Evolutionary conservation across 2,329 filamentous ascomycete genomes (phyloP).

Genomic region (Orbilia javanica): DNA sequence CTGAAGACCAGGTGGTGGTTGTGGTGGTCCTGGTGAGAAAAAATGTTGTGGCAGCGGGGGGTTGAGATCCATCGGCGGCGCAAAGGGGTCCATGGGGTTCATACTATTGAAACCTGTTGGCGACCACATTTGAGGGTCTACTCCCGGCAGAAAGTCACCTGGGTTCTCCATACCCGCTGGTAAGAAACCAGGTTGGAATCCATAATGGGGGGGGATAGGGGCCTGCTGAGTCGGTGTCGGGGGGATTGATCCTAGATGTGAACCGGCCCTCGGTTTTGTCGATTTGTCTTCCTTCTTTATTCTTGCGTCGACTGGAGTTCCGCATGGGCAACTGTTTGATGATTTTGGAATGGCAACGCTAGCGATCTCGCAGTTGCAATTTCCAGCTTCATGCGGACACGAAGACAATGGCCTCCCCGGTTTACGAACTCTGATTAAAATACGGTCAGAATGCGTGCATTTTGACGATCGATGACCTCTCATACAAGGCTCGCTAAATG

Average conservation of each 20-base stretch:
- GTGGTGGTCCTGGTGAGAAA: conserved; percentile 19
- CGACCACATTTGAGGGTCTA: conserved; percentile 38
- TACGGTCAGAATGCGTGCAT: conserved; percentile 68
- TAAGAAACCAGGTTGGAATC: conserved; percentile 26
- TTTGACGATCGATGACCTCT: conserved; percentile 69
- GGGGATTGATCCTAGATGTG: conserved; percentile 24
- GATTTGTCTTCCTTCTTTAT: conserved; percentile 44
- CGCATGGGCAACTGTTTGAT: conserved; percentile 34
- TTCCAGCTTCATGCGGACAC: conserved; percentile 65
- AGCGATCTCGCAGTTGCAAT: conserved; percentile 61
- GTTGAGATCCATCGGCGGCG: conserved; percentile 22
- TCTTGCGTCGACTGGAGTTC: conserved; percentile 22
- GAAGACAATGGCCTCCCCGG: conserved; percentile 68
- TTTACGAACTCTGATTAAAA: conserved; percentile 69
- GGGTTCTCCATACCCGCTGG: conserved; percentile 22
- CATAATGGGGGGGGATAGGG: conserved; percentile 13
- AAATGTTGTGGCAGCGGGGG: conserved; percentile 28
- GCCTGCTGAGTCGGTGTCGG: conserved; percentile 4
- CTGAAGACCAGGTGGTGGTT: conserved; percentile 17
- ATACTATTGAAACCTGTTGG: conserved; percentile 11
- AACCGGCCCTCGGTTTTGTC: conserved; percentile 6
- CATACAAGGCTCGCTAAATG: conserved; percentile 67
- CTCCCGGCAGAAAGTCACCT: not conserved
- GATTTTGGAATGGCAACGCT: conserved; percentile 61
- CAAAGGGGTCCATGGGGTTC: conserved; percentile 17